Percentiles rank a stretch among this genome's conserved stretches.
These are phyloP conservation scores for Blastobotrys ciferrii DNA, from an alignment of 1,139 yeast species.

Conservation along the genomic window DNA sequence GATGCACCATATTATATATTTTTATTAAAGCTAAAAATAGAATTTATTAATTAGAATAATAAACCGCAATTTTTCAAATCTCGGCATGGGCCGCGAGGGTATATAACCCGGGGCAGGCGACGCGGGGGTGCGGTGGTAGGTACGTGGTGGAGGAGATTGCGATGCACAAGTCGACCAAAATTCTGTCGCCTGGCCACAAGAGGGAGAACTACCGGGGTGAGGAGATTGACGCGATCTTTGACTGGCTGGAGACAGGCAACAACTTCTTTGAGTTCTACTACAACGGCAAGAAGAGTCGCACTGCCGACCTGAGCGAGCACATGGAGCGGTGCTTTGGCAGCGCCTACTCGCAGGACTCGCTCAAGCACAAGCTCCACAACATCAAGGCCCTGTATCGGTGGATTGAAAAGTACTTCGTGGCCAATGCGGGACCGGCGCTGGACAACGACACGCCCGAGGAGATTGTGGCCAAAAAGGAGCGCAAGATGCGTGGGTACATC, in stretches of 20 bases:
- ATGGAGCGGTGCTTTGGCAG: slow-evolving; percentile 1
- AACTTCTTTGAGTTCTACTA: slow-evolving; percentile 7
- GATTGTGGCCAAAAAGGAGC: slow-evolving; percentile 6
- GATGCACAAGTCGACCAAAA: slow-evolving; percentile 1
- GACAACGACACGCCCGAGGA: slow-evolving; percentile 4
- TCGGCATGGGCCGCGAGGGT: background rate
- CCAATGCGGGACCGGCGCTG: background rate
- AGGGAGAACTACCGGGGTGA: slow-evolving; percentile 8
- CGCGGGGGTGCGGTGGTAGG: too few species aligned
- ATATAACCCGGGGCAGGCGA: background rate
- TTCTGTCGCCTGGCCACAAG: slow-evolving; percentile 3
- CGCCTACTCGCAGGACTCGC: slow-evolving; percentile 4
- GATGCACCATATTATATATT: too few species aligned
- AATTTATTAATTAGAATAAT: too few species aligned
- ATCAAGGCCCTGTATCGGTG: slow-evolving; percentile 8
- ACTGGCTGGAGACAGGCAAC: slow-evolving; percentile 7
- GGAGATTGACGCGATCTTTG: slow-evolving; percentile 9
- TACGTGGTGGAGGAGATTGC: too few species aligned
- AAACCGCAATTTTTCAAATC: background rate
- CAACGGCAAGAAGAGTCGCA: slow-evolving; percentile 5
- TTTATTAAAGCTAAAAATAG: background rate
- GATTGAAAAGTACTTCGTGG: slow-evolving; percentile 6
- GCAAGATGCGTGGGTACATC: slow-evolving; percentile 7
- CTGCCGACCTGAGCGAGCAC: slow-evolving; percentile 5
- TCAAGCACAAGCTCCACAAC: slow-evolving; percentile 7